Base-by-base conservation (phyloP, 495 filamentous ascomycete genomes). In the Penicillium mononematosum region DNA sequence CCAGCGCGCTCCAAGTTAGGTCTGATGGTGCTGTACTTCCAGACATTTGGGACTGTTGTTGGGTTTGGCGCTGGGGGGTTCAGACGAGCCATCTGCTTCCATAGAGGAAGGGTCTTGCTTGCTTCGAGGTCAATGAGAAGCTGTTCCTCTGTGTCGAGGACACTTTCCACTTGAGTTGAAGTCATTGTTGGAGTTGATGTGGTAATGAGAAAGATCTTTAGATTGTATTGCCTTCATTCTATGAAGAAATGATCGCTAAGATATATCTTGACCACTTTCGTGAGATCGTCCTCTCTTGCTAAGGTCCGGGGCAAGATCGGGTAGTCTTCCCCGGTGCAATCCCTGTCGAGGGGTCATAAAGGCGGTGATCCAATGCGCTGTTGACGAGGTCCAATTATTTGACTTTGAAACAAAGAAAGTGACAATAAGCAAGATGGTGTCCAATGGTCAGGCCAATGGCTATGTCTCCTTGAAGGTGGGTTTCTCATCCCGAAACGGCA, bases 31-130 rank as follows among this genome's bases (percentile, higher is more conserved):
- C 75, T 60, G 55, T 78, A 79, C 19, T 62, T 60, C 78, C 78
- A 79, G 7, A 78, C 41, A 56, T 66, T 55, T 2, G 75, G 74
- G 12, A 76, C 44, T 7, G 63, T 56, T 3, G 53, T 70, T 7
- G 78, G 78, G 55, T 75, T 77, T 5, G 78, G 78, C 2, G 50
- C 46, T 2, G 77, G 74, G 17, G 78, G 77, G 52, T 76, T 77
- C 22, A 76, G 63, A 25, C 61, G 59, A 12, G 63, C 52, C 75
- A 81, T 78, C 65, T 76, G 71, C 58, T 62, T 77, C 83, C 56
- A 79, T 65, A 73, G 56, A 42, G 66, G 75, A 1, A 68, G 65
- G 8, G 65, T 68, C 42, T 70, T 68, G 55, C 60, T 66, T 3
- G 50, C 55, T 38, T 63, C 59, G 0, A 71, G 56, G 41, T 69